phyloP scores from a whole-genome alignment of 208 protist species.

The Porcisia deanei region DNA sequence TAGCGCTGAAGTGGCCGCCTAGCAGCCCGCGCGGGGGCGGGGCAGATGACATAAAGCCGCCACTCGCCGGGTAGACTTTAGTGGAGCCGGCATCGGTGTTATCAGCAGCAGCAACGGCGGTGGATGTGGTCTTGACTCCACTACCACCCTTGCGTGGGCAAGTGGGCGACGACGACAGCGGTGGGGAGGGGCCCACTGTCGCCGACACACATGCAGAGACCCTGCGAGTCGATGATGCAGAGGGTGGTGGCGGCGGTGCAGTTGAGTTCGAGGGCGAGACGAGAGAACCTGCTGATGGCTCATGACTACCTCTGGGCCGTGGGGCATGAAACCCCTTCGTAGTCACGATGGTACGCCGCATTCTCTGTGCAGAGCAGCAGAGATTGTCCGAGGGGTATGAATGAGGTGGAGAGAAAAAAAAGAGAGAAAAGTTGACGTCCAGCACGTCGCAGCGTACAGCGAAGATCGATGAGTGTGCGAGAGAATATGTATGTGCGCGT shows the following conservation, averaged over 20 bases:
- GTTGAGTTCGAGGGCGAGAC: not conserved
- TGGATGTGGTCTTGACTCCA: not conserved
- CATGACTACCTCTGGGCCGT: constrained; percentile 22
- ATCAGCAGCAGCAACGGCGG: constrained; percentile 3
- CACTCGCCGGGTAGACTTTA: not conserved
- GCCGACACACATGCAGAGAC: not conserved
- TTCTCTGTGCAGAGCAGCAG: not conserved
- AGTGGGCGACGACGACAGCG: not conserved
- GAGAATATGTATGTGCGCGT: not conserved
- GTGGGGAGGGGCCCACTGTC: not conserved
- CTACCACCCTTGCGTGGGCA: not conserved
- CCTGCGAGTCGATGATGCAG: not conserved
- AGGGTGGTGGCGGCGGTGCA: not conserved
- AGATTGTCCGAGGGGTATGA: not conserved
- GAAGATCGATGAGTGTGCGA: too few relatives aligned
- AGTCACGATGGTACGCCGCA: constrained; percentile 48
- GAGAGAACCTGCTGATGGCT: not conserved
- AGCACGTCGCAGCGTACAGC: not conserved
- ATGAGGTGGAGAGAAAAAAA: not conserved
- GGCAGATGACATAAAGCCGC: not conserved
- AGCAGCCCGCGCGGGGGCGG: not conserved
- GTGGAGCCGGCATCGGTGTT: not conserved
- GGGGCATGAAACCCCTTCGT: constrained; percentile 54
- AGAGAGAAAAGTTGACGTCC: not conserved
- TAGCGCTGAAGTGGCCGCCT: constrained; percentile 30